Evolutionary conservation across 169 alveolate species (phyloP).

Genomic region (Toxoplasma gondii): DNA sequence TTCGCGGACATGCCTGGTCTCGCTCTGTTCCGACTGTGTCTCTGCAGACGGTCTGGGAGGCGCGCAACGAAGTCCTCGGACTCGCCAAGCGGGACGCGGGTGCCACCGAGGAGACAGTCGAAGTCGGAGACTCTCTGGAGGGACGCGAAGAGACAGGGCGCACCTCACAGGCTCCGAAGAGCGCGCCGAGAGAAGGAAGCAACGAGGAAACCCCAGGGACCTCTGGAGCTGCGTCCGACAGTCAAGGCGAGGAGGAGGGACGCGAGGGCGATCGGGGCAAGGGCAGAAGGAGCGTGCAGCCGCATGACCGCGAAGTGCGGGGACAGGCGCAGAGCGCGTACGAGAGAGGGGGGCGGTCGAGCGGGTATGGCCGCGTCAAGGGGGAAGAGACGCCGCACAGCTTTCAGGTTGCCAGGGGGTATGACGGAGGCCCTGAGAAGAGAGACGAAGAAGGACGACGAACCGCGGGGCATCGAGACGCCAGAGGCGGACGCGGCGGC

Average conservation of each 20-base stretch:
- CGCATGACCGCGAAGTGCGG: background rate
- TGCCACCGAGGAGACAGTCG: background rate
- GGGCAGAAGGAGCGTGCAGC: background rate
- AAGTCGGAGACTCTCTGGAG: background rate
- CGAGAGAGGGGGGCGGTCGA: background rate
- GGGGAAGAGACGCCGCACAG: too few species aligned
- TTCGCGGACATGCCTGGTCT: background rate
- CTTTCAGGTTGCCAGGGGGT: too few species aligned
- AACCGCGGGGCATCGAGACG: too few species aligned
- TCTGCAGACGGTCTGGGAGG: slow-evolving; percentile 29
- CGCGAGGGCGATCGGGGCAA: background rate
- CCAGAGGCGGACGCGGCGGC: too few species aligned
- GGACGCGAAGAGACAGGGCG: background rate
- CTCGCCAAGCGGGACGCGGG: background rate
- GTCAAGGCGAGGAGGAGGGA: background rate
- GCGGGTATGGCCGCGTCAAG: background rate
- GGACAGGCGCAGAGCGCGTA: background rate
- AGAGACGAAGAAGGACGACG: too few species aligned
- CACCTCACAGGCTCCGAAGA: background rate
- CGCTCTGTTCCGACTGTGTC: background rate
- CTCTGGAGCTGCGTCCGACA: background rate
- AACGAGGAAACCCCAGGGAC: background rate
- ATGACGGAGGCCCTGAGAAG: background rate
- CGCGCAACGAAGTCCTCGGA: slow-evolving; percentile 1
- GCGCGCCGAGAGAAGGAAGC: too few species aligned